Conservation (phyloP, 2,329 filamentous ascomycete species). For the Magnaporthiopsis rhizophila region DNA sequence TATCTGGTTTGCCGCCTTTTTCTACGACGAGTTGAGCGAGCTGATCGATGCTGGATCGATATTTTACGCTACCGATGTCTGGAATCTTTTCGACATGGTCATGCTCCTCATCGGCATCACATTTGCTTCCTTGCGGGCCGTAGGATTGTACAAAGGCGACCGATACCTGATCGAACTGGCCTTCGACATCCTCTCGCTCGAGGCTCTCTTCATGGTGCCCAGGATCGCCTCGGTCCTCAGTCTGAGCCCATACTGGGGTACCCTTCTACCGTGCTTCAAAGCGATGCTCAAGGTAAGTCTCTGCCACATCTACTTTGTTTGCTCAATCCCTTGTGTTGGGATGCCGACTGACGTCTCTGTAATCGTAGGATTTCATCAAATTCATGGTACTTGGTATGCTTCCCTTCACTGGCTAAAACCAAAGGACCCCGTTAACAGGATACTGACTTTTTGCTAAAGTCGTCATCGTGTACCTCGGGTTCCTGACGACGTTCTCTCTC, state of each 20-base stretch:
- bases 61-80: conserved; percentile 78
- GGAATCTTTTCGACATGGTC: conserved; percentile 65
- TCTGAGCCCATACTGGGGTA: conserved; percentile 84
- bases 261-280: conserved; percentile 80
- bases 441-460: conserved; percentile 30
- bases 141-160: conserved; percentile 56
- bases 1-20: conserved; percentile 79
- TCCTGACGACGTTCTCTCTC: conserved; percentile 78
- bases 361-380: conserved; percentile 66
- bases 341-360: no score
- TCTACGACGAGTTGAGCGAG: conserved; percentile 80
- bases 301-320: no score
- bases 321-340: no score
- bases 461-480: conserved; percentile 75
- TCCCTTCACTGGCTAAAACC: background rate
- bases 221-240: conserved; percentile 82
- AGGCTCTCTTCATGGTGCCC: conserved; percentile 84
- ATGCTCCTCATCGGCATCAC: conserved; percentile 63
- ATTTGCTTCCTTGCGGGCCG: conserved; percentile 43
- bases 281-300: conserved; percentile 62
- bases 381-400: conserved; percentile 47
- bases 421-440: background rate
- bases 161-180: conserved; percentile 62
- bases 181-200: conserved; percentile 83
- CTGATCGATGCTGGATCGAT: conserved; percentile 79